These are phyloP conservation scores for Dovyalis caffra DNA, from an alignment of 345 rosid genomes.

Conservation along the genomic window DNA sequence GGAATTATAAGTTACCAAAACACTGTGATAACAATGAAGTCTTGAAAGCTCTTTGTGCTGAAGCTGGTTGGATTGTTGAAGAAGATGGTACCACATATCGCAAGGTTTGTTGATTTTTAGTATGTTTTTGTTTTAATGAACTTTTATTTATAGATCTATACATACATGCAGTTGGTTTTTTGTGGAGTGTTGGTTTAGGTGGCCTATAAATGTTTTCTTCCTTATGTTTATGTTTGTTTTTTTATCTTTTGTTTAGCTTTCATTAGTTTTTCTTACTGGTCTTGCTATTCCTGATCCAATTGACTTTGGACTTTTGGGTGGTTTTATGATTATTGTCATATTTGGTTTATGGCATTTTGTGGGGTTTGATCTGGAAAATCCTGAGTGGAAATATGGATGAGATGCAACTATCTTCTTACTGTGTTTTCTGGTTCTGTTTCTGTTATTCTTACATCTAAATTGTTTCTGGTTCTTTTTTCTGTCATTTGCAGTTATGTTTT, in stretches of 20 bases:
- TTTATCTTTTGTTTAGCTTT: not conserved
- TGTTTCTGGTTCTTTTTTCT: too few species aligned
- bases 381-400: too few species aligned
- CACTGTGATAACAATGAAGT: slow-evolving; percentile 40
- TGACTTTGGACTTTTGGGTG: not conserved
- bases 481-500: not conserved
- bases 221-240: not conserved
- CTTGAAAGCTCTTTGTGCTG: slow-evolving; percentile 34
- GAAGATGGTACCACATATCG: slow-evolving; percentile 38
- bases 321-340: too few species aligned
- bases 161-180: not conserved
- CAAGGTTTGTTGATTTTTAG: slow-evolving; percentile 18
- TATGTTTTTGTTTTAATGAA: not conserved
- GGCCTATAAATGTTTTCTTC: not conserved
- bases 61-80: slow-evolving; percentile 38
- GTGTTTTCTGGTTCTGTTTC: not conserved
- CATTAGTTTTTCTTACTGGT: not conserved
- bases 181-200: not conserved
- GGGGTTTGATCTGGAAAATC: too few species aligned
- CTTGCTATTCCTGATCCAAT: not conserved
- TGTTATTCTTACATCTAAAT: not conserved
- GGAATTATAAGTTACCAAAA: slow-evolving; percentile 31
- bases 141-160: slow-evolving; percentile 12
- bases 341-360: too few species aligned
- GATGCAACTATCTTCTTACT: not conserved